These are phyloP conservation scores for Nevesoporus exiguus DNA, from an alignment of 768 basidiomycete genomes.

Conservation along the genomic window DNA sequence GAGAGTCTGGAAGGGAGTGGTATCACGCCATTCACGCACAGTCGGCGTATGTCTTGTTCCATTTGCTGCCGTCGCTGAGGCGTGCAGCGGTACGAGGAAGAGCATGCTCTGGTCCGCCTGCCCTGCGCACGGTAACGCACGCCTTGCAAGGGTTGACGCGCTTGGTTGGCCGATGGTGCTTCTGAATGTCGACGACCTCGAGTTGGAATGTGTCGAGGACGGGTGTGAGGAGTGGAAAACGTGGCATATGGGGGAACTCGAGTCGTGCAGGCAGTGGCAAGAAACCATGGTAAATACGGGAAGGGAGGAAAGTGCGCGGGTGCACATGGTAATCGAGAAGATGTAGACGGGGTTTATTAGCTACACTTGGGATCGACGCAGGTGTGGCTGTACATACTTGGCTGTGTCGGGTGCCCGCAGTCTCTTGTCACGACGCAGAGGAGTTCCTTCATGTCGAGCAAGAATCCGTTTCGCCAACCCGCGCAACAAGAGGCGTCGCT, in stretches of 20 bases:
- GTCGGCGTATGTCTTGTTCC: slow-evolving; percentile 17
- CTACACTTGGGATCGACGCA: too few relatives aligned
- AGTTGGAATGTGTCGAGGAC: slow-evolving; percentile 11
- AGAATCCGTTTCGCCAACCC: slow-evolving; percentile 18
- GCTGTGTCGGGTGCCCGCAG: background rate
- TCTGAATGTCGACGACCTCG: slow-evolving; percentile 11
- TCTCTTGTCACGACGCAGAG: background rate
- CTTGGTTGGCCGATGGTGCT: slow-evolving; percentile 10
- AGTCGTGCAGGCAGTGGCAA: slow-evolving; percentile 10
- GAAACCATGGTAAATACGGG: background rate
- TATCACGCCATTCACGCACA: slow-evolving; percentile 6
- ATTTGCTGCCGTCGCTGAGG: slow-evolving; percentile 13
- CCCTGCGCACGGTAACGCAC: slow-evolving; percentile 6
- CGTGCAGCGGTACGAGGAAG: slow-evolving; percentile 12
- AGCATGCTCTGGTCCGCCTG: slow-evolving; percentile 10
- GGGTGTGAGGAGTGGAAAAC: slow-evolving; percentile 3
- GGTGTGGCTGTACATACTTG: too few relatives aligned
- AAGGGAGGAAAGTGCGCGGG: background rate
- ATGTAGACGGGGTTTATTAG: too few relatives aligned
- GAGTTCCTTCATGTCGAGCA: slow-evolving; percentile 10
- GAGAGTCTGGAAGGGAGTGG: slow-evolving; percentile 2
- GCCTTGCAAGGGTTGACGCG: slow-evolving; percentile 15
- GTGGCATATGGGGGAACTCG: slow-evolving; percentile 13
- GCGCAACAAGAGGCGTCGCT: too few relatives aligned
- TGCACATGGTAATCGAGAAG: background rate